Evolutionary conservation across 2,329 filamentous ascomycete genomes (phyloP).

Genomic region (Coniochaeta sp.): DNA sequence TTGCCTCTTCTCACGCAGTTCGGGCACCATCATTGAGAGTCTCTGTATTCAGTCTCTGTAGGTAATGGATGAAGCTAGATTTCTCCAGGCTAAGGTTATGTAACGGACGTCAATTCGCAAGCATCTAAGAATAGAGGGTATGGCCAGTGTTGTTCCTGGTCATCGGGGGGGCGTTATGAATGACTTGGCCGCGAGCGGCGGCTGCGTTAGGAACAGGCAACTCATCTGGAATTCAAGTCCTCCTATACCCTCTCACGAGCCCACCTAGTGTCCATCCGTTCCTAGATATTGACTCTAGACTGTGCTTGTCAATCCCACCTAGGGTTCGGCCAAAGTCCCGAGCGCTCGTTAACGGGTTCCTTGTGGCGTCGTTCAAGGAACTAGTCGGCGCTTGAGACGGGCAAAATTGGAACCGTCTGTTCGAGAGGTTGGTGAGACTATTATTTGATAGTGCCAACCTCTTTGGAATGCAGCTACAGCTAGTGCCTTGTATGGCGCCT

Average conservation of each 20-base stretch:
- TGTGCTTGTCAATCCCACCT: background rate
- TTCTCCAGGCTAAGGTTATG: no score
- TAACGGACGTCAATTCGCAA: background rate
- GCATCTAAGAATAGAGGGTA: background rate
- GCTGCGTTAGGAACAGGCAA: no score
- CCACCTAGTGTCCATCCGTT: no score
- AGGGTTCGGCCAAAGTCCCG: background rate
- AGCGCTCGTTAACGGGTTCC: no score
- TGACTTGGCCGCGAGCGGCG: no score
- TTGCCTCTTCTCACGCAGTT: slow-evolving; percentile 71
- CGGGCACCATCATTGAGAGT: slow-evolving; percentile 58
- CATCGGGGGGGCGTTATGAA: no score
- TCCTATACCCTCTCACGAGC: no score
- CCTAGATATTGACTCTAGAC: background rate
- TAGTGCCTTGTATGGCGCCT: background rate
- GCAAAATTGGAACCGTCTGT: background rate
- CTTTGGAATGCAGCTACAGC: background rate
- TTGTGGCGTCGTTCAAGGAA: background rate
- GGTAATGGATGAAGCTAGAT: background rate
- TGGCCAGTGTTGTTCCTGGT: background rate
- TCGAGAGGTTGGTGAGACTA: no score
- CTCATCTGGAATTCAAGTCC: no score
- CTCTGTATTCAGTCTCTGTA: background rate
- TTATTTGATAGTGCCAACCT: background rate
- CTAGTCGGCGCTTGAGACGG: background rate